Conservation (phyloP, 306 rosid genomes). For the Ormosia emarginata region DNA sequence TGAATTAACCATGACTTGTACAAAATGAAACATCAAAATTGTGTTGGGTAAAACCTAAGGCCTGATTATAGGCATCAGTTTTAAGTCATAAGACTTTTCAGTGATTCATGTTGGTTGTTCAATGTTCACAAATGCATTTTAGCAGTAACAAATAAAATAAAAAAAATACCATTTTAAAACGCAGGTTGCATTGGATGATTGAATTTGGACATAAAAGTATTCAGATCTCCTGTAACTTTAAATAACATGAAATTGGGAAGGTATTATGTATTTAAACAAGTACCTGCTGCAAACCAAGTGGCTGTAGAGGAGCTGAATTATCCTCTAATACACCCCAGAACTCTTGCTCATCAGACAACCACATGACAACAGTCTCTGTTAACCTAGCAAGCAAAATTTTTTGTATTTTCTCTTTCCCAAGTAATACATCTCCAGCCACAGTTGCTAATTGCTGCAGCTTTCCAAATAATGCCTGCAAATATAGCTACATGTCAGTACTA, state of each 20-base stretch:
- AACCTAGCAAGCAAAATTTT: conserved; percentile 93
- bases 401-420: conserved; percentile 87
- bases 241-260: not conserved
- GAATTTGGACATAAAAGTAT: not conserved
- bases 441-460: conserved; percentile 88
- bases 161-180: not conserved
- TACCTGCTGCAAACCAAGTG: conserved; percentile 92
- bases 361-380: conserved; percentile 94
- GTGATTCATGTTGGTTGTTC: not conserved
- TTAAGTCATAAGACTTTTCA: not conserved
- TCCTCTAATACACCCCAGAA: conserved; percentile 89
- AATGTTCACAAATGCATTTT: conserved; percentile 1
- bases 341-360: conserved; percentile 96
- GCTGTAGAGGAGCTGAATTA: conserved; percentile 61
- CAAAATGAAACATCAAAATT: not conserved
- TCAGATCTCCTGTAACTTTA: not conserved
- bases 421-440: conserved; percentile 93
- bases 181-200: not conserved
- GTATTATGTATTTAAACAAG: conserved; percentile 15
- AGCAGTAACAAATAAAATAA: too few species aligned
- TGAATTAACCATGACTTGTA: not conserved
- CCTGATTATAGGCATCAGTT: not conserved
- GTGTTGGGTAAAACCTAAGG: not conserved
- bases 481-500: conserved; percentile 23
- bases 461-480: conserved; percentile 82